Evolutionary conservation across 805 yeast species (phyloP).

Genomic region (Hemisphaericaspora nanyangensis): DNA sequence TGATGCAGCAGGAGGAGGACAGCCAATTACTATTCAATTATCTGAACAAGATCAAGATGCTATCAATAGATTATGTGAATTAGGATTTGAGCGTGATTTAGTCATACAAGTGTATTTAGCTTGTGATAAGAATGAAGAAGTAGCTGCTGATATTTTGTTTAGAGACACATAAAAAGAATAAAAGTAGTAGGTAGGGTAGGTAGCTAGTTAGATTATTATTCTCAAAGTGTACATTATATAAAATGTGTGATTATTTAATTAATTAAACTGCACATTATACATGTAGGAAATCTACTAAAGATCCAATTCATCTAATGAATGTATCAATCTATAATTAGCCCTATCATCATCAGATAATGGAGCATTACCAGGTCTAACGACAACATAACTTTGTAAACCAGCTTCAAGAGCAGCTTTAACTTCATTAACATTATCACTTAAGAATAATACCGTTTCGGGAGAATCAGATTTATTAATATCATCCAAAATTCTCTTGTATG

Average conservation of each 20-base stretch:
- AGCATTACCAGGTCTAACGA: conserved; percentile 73
- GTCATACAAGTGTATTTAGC: conserved; percentile 95
- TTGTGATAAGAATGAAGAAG: conserved; percentile 95
- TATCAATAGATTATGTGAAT: conserved; percentile 82
- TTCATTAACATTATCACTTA: conserved; percentile 79
- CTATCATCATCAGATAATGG: conserved; percentile 38
- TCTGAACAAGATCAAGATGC: conserved; percentile 86
- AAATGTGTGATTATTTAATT: background rate
- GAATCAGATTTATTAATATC: conserved; percentile 33
- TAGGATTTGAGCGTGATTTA: conserved; percentile 85
- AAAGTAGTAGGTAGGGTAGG: background rate
- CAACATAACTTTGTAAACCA: conserved; percentile 57
- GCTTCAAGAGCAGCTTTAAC: conserved; percentile 69
- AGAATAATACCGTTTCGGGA: conserved; percentile 47
- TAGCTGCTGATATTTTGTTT: conserved; percentile 89
- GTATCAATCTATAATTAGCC: conserved; percentile 18
- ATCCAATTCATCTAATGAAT: conserved; percentile 11
- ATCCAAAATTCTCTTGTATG: conserved; percentile 56
- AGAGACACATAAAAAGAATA: conserved; percentile 31
- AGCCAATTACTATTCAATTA: conserved; percentile 52
- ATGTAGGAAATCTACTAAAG: background rate
- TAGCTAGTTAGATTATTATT: too few relatives aligned
- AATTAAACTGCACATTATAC: background rate
- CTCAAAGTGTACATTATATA: too few relatives aligned
- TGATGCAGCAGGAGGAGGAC: conserved; percentile 19